These are phyloP conservation scores for Cubamyces lactineus DNA, from an alignment of 768 basidiomycete genomes.

Conservation along the genomic window DNA sequence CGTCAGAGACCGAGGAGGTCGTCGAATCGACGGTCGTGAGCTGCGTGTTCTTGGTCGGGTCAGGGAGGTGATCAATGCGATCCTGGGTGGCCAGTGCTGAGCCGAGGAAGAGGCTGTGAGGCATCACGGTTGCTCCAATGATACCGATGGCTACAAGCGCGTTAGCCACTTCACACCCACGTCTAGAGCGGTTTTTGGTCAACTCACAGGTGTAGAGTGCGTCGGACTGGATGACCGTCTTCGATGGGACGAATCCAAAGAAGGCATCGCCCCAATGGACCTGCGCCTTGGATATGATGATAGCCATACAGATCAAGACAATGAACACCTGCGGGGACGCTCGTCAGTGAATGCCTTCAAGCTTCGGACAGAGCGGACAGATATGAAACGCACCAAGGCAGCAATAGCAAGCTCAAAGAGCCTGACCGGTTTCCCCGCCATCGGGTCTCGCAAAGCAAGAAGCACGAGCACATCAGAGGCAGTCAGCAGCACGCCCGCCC, in stretches of 20 bases:
- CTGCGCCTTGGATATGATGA: conserved; percentile 72
- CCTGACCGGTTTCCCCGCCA: conserved; percentile 65
- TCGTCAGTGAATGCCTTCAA: neutral
- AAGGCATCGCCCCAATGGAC: conserved; percentile 79
- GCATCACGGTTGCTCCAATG: conserved; percentile 89
- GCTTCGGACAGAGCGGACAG: conserved; percentile 1
- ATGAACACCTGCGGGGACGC: conserved; percentile 26
- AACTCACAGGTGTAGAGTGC: conserved; percentile 67
- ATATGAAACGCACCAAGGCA: conserved; percentile 51
- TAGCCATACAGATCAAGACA: conserved; percentile 78
- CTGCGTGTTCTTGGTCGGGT: conserved; percentile 6
- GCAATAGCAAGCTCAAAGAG: conserved; percentile 70
- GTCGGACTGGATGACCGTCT: conserved; percentile 55
- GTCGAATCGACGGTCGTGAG: conserved; percentile 10
- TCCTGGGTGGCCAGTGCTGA: conserved; percentile 86
- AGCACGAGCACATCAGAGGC: conserved; percentile 55
- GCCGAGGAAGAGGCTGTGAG: conserved; percentile 89
- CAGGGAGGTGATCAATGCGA: conserved; percentile 46
- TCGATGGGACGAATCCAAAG: conserved; percentile 75
- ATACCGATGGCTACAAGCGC: conserved; percentile 63
- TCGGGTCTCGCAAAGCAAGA: conserved; percentile 71
- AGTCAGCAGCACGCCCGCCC: conserved; percentile 52
- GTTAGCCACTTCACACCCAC: neutral
- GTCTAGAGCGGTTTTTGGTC: conserved; percentile 34
- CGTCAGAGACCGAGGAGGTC: conserved; percentile 8